Percentiles rank a stretch among this genome's conserved stretches.
phyloP scores from a whole-genome alignment of 1,284 basidiomycete species.

The Cutaneotrichosporon sp. region DNA sequence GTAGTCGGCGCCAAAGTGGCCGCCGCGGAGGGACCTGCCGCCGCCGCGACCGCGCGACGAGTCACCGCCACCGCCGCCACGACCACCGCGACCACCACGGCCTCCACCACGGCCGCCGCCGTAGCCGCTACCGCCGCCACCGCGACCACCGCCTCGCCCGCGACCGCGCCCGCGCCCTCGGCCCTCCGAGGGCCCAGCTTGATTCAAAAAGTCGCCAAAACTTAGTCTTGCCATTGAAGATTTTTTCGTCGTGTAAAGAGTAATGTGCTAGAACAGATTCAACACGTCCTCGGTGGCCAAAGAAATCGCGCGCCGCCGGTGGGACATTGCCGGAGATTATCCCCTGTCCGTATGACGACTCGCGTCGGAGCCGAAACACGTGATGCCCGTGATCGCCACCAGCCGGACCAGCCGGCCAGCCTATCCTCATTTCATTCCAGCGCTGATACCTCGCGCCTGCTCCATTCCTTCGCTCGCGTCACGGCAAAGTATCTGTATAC shows the following conservation, averaged over 20 bases:
- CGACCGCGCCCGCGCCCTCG: conserved; percentile 22
- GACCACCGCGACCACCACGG: conserved; percentile 12
- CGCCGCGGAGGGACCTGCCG: conserved; percentile 12
- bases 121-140: conserved; percentile 24
- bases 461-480: too few species aligned
- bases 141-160: conserved; percentile 22
- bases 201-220: conserved; percentile 38
- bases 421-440: too few species aligned
- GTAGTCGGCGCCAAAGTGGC: conserved; percentile 37
- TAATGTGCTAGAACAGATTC: too few species aligned
- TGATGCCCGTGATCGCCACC: not conserved
- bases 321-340: not conserved
- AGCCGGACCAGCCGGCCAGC: too few species aligned
- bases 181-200: conserved; percentile 19
- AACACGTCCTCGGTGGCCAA: not conserved
- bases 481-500: too few species aligned
- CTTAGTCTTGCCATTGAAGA: conserved; percentile 19
- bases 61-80: conserved; percentile 8
- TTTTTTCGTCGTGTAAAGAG: too few species aligned
- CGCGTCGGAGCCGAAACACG: not conserved
- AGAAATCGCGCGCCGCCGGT: not conserved
- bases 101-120: conserved; percentile 18
- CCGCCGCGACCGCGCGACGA: conserved; percentile 11
- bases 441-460: too few species aligned
- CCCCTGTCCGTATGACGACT: not conserved